Evolutionary conservation across 2,329 filamentous ascomycete species (phyloP).

Genomic region (Leptodontidium sp.): DNA sequence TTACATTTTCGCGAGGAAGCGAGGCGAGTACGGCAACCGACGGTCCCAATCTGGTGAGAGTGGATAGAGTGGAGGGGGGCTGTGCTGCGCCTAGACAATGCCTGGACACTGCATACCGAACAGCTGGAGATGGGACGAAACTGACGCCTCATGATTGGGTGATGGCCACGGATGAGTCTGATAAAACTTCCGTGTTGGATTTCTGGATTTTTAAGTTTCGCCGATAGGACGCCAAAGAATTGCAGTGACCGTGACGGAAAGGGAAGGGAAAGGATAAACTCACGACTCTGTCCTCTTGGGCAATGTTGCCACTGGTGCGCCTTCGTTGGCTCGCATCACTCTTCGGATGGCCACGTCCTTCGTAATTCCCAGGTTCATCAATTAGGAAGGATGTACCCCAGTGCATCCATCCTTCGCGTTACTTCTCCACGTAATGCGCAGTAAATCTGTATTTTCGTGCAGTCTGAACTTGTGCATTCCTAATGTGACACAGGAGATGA

Average conservation of each 20-base stretch:
- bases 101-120: not conserved
- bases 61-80: constrained; percentile 5
- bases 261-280: too few relatives aligned
- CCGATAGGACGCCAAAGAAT: constrained; percentile 12
- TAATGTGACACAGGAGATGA: not conserved
- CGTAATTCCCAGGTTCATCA: not conserved
- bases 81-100: not conserved
- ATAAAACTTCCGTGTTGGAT: constrained; percentile 6
- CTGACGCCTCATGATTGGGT: not conserved
- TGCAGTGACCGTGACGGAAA: not conserved
- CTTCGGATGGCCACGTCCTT: not conserved
- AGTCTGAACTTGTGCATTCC: not conserved
- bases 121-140: not conserved
- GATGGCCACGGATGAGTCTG: not conserved
- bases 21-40: constrained; percentile 13
- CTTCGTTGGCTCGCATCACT: not conserved
- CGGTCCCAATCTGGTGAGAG: not conserved
- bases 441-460: not conserved
- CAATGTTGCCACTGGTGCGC: not conserved
- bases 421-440: not conserved
- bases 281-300: too few relatives aligned
- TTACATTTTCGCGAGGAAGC: constrained; percentile 4
- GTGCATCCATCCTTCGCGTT: too few relatives aligned
- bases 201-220: not conserved
- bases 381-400: too few relatives aligned